A percentile compares a stretch with the other conserved stretches of the same genome.
Evolutionary conservation across 495 filamentous ascomycete genomes (phyloP).

Genomic region (Neurospora sp.): DNA sequence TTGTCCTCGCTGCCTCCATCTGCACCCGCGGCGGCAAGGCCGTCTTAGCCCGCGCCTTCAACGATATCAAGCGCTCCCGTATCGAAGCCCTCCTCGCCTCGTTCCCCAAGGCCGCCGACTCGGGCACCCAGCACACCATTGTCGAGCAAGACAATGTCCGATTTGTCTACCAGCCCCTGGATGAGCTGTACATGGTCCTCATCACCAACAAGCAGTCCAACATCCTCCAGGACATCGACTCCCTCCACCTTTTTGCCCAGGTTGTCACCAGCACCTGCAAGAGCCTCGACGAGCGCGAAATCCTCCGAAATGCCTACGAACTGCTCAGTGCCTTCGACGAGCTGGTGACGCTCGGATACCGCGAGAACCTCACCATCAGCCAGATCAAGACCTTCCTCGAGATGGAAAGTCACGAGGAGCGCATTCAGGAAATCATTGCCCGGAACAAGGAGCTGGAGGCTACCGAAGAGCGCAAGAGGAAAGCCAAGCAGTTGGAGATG

Average conservation of each 20-base stretch:
- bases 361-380: conserved; percentile 86
- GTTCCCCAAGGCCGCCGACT: conserved; percentile 93
- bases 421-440: conserved; percentile 95
- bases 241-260: conserved; percentile 92
- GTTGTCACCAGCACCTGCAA: conserved; percentile 94
- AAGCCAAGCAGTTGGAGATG: conserved; percentile 95
- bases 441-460: conserved; percentile 98
- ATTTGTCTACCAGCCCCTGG: conserved; percentile 96
- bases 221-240: conserved; percentile 98
- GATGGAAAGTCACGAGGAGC: conserved; percentile 98
- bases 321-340: conserved; percentile 94
- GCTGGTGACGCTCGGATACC: conserved; percentile 84
- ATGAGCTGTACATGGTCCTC: conserved; percentile 98
- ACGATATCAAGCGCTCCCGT: conserved; percentile 88
- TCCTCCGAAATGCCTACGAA: conserved; percentile 88
- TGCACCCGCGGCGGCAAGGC: conserved; percentile 97
- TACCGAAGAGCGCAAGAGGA: conserved; percentile 92
- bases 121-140: conserved; percentile 90
- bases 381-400: conserved; percentile 98
- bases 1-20: conserved; percentile 97
- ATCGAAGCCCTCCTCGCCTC: conserved; percentile 93
- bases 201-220: conserved; percentile 99
- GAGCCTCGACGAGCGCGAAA: conserved; percentile 90
- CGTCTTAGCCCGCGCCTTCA: conserved; percentile 91
- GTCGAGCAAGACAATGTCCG: conserved; percentile 99